A percentile compares a stretch with the other conserved stretches of the same genome.
phyloP scores from a whole-genome alignment of 305 asterid species.

The Ajuga reptans region DNA sequence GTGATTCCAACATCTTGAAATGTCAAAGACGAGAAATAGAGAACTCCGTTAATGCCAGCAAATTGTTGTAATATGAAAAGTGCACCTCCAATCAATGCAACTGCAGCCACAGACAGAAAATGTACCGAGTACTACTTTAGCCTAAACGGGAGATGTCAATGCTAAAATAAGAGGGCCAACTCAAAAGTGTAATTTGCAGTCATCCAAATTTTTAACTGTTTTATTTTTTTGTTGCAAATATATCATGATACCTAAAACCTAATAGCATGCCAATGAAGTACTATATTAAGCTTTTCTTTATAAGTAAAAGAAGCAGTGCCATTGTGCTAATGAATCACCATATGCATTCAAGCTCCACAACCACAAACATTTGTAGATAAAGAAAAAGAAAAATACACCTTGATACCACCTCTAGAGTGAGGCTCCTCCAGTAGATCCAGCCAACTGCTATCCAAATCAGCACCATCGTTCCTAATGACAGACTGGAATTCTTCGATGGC shows the following conservation, averaged over 20 bases:
- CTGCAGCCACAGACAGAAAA: constrained; percentile 38
- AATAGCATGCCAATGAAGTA: background rate
- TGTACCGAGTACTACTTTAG: constrained; percentile 1
- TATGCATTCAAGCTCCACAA: constrained; percentile 17
- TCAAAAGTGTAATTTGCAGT: background rate
- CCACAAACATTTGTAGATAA: background rate
- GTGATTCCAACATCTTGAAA: constrained; percentile 72
- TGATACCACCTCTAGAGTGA: constrained; percentile 76
- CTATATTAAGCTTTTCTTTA: background rate
- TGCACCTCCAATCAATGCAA: constrained; percentile 71
- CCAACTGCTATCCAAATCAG: constrained; percentile 74
- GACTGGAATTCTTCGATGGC: constrained; percentile 68
- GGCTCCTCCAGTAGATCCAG: constrained; percentile 68
- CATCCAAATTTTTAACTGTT: background rate
- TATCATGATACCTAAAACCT: background rate
- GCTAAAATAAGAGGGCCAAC: background rate
- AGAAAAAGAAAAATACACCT: constrained; percentile 41
- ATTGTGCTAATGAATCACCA: constrained; percentile 8
- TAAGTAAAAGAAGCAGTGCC: background rate
- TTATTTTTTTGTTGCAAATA: background rate
- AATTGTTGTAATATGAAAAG: constrained; percentile 77
- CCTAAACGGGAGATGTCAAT: background rate
- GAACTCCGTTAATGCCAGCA: constrained; percentile 84
- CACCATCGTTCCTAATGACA: constrained; percentile 54
- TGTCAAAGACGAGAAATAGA: constrained; percentile 79